Evolutionary conservation across 2,329 filamentous ascomycete species (phyloP).

Genomic region (Cadophora sp.): DNA sequence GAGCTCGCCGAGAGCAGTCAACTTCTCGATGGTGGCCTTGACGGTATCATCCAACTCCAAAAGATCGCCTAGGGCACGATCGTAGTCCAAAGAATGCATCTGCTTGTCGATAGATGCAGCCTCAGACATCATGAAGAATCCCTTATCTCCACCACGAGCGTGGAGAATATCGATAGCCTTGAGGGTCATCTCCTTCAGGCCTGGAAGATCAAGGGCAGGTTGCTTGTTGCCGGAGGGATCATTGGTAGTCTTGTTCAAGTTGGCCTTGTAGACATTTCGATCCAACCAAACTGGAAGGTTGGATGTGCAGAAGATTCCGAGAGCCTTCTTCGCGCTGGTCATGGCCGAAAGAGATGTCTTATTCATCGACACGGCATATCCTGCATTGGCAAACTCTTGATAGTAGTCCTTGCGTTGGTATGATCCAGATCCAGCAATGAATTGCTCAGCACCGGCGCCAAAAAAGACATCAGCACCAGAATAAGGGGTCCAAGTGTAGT

Average conservation of each 20-base stretch:
- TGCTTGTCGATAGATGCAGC: slow-evolving; percentile 88
- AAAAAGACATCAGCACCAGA: slow-evolving; percentile 82
- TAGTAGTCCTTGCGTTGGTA: slow-evolving; percentile 81
- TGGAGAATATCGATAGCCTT: slow-evolving; percentile 85
- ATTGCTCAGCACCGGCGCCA: slow-evolving; percentile 83
- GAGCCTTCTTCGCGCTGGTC: slow-evolving; percentile 65
- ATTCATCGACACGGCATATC: slow-evolving; percentile 76
- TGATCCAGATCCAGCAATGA: slow-evolving; percentile 68
- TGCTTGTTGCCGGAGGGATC: slow-evolving; percentile 69
- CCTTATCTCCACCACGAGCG: slow-evolving; percentile 68
- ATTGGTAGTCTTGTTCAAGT: slow-evolving; percentile 70
- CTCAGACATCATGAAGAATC: slow-evolving; percentile 89
- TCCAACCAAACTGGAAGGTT: slow-evolving; percentile 88
- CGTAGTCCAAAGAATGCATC: slow-evolving; percentile 87
- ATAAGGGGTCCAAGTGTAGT: slow-evolving; percentile 82
- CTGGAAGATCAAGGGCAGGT: slow-evolving; percentile 76
- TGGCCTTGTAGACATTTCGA: slow-evolving; percentile 78
- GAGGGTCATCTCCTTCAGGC: slow-evolving; percentile 87
- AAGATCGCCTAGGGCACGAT: slow-evolving; percentile 83
- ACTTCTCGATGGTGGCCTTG: slow-evolving; percentile 74
- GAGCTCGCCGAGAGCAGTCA: slow-evolving; percentile 68
- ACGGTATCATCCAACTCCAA: slow-evolving; percentile 87
- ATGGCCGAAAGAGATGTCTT: slow-evolving; percentile 71
- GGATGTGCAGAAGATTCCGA: slow-evolving; percentile 78
- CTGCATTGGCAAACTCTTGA: slow-evolving; percentile 72